These are phyloP conservation scores for Yamadazyma kitorensis DNA, from an alignment of 805 yeast species.

Conservation along the genomic window DNA sequence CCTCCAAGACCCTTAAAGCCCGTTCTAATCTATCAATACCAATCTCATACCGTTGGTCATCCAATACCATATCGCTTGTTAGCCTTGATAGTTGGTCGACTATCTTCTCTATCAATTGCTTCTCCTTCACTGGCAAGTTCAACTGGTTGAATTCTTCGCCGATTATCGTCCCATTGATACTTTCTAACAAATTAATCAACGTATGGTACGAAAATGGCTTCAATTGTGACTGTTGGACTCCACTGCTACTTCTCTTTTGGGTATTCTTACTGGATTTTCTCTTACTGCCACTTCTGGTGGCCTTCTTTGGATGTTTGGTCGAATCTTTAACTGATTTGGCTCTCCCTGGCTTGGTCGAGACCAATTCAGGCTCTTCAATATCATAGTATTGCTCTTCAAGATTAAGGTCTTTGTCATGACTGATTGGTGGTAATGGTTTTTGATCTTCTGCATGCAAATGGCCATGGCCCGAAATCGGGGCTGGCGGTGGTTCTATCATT, in stretches of 20 bases:
- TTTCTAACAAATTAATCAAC: conserved; percentile 49
- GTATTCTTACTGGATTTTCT: conserved; percentile 9
- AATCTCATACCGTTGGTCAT: conserved; percentile 74
- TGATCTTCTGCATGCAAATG: no score
- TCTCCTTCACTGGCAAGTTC: conserved; percentile 73
- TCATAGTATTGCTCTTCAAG: conserved; percentile 35
- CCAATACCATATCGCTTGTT: conserved; percentile 87
- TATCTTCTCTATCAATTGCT: conserved; percentile 76
- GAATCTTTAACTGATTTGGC: conserved; percentile 34
- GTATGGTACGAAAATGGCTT: conserved; percentile 44
- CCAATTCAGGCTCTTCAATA: conserved; percentile 34
- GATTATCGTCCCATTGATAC: conserved; percentile 59
- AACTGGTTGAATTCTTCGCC: conserved; percentile 73
- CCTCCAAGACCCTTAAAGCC: conserved; percentile 85
- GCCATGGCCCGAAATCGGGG: no score
- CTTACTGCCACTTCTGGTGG: no score
- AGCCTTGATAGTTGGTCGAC: conserved; percentile 82
- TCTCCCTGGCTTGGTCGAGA: conserved; percentile 27
- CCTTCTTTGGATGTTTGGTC: conserved; percentile 20
- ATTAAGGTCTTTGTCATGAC: conserved; percentile 6
- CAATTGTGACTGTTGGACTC: conserved; percentile 7
- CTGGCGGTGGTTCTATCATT: neutral
- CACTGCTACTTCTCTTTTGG: conserved; percentile 3
- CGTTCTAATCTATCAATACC: conserved; percentile 77
- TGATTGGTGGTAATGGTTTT: conserved; percentile 1